Conservation (phyloP, 257 asterid species). For the Linderniella brevidens region DNA sequence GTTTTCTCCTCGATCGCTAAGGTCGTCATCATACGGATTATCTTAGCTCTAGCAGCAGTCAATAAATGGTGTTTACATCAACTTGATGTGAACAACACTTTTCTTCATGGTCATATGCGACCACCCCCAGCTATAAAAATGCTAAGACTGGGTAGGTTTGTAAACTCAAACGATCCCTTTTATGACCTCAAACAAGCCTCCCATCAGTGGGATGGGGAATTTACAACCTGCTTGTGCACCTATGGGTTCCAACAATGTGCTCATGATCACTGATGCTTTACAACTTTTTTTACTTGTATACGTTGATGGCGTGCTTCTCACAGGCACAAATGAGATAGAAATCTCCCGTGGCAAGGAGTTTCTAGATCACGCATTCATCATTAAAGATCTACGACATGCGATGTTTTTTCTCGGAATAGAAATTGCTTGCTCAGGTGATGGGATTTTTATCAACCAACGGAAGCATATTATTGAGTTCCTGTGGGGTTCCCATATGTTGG, state of each 20-base stretch:
- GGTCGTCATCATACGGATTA: not conserved
- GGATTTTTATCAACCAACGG: too few relatives aligned
- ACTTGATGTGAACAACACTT: constrained; percentile 1
- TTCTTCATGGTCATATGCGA: not conserved
- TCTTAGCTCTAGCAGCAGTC: not conserved
- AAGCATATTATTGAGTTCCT: not conserved
- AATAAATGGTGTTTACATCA: not conserved
- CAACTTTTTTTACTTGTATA: not conserved
- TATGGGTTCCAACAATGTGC: not conserved
- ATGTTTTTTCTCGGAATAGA: too few relatives aligned
- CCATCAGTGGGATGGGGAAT: not conserved
- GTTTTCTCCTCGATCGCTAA: not conserved
- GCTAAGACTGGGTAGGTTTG: not conserved
- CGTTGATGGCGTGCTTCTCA: not conserved
- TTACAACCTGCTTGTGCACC: not conserved
- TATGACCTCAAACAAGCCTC: constrained; percentile 1
- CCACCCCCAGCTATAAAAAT: not conserved
- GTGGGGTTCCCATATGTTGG: not conserved
- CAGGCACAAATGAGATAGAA: not conserved
- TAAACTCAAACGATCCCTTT: not conserved
- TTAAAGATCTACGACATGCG: not conserved
- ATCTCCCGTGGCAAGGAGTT: not conserved
- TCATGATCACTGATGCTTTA: not conserved
- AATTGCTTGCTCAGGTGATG: too few relatives aligned
- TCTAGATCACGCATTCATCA: not conserved